Evolutionary conservation across 139 green algal species (phyloP).

Genomic region (Chara braunii): DNA sequence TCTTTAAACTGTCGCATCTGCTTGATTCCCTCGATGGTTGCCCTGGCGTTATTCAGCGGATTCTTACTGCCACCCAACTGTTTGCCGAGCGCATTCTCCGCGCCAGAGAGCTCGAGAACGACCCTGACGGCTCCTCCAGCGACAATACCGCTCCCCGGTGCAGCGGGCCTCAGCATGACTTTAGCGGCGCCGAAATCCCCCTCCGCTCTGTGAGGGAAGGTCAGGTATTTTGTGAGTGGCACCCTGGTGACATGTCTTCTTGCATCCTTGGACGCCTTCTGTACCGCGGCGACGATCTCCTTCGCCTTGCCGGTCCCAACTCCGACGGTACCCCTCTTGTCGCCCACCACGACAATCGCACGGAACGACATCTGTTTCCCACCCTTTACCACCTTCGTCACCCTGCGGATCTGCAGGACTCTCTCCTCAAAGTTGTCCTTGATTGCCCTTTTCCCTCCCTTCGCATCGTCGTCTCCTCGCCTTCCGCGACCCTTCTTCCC

Average conservation of each 20-base stretch:
- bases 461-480: slow-evolving; percentile 1
- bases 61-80: slow-evolving; percentile 70
- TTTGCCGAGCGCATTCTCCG: slow-evolving; percentile 90
- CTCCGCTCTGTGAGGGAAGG: slow-evolving; percentile 78
- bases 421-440: slow-evolving; percentile 37
- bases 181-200: slow-evolving; percentile 70
- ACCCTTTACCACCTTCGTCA: slow-evolving; percentile 90
- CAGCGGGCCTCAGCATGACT: slow-evolving; percentile 78
- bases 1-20: slow-evolving; percentile 38
- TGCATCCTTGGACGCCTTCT: slow-evolving; percentile 70
- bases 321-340: slow-evolving; percentile 67
- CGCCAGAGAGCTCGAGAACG: slow-evolving; percentile 84
- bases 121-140: slow-evolving; percentile 72
- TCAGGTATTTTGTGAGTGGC: slow-evolving; percentile 51
- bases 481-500: background rate
- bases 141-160: slow-evolving; percentile 76
- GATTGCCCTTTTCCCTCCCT: slow-evolving; percentile 6
- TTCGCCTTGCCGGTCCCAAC: slow-evolving; percentile 79
- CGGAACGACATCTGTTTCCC: slow-evolving; percentile 90
- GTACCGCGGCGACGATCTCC: slow-evolving; percentile 75
- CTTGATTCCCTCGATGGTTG: slow-evolving; percentile 26
- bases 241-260: slow-evolving; percentile 57
- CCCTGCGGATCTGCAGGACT: slow-evolving; percentile 67
- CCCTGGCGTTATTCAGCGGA: slow-evolving; percentile 86
- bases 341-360: slow-evolving; percentile 62